Evolutionary conservation across 805 yeast species (phyloP), one percentile per base, ranked within the genome.

Genomic region (Jamesozyma spencerorum): DNA sequence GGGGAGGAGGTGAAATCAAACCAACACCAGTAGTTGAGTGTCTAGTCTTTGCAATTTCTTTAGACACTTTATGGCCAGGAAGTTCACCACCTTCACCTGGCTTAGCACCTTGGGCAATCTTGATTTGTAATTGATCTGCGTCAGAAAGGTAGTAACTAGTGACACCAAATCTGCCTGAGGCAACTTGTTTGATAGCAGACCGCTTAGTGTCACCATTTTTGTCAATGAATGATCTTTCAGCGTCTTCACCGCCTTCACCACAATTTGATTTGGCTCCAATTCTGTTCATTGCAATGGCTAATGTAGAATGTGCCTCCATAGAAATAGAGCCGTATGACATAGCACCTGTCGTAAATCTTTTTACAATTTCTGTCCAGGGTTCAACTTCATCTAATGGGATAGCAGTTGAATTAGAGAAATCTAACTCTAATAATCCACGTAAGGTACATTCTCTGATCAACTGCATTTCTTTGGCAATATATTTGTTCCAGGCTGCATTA

Each of bases 41-140:
- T 67, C 98, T 79, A 7, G 97, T 88, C 65, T 83, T 85, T 36
- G 95, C 98, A 68, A 90, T 90, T 37, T 76, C 75, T 44, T 72
- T 77, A 20, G 90, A 75, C 37, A 90, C 98, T 66, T 90, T 90
- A 68, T 84, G 83, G 44, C 95, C 95, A 29, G 96, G 96, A 51
- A 87, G 72, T 66, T 92, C 97, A 73, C 98, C 98, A 73, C 98
- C 98, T 71, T 92, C 97, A 70, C 97, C 98, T 10, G 97, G 97
- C 68, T 90, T 90, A 41, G 98, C 98, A 68, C 98, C 97, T 68
- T 90, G 98, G 8, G 97, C 97, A 88, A 90, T 87, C 69, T 90
- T 90, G 64, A 90, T 92, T 67, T 90, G 98, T 48, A 90, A 77
- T 69, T 90, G 97, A 57, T 90, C 97, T 33, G 97, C 95, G 66